These are phyloP conservation scores for Colletotrichum sojae DNA, from an alignment of 2,329 filamentous ascomycete genomes.

Conservation along the genomic window DNA sequence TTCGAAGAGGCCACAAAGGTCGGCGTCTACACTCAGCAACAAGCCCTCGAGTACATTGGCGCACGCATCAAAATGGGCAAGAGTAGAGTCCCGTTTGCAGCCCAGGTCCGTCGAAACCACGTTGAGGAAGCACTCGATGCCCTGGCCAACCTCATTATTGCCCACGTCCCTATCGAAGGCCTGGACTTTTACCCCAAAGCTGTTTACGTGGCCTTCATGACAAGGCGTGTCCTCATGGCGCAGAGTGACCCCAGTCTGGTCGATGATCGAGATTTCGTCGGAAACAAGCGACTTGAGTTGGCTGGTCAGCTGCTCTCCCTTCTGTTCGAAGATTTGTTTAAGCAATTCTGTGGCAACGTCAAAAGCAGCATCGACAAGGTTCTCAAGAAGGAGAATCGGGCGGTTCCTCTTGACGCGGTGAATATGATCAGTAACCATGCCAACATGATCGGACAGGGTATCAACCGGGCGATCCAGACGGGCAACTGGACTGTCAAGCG, in stretches of 20 bases:
- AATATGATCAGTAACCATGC: conserved; percentile 88
- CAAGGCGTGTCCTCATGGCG: conserved; percentile 94
- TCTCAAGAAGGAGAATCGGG: conserved; percentile 92
- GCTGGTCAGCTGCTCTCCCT: conserved; percentile 94
- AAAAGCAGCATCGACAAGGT: conserved; percentile 97
- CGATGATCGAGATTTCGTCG: conserved; percentile 97
- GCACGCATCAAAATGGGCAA: conserved; percentile 88
- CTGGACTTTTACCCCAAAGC: conserved; percentile 98
- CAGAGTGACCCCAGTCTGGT: conserved; percentile 90
- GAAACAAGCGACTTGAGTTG: conserved; percentile 95
- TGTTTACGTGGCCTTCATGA: conserved; percentile 97
- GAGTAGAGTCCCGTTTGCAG: conserved; percentile 63
- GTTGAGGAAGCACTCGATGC: conserved; percentile 95
- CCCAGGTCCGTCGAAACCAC: conserved; percentile 78
- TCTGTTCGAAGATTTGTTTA: conserved; percentile 98
- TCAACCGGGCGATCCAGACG: conserved; percentile 96
- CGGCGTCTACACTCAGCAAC: conserved; percentile 91
- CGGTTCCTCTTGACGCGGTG: conserved; percentile 88
- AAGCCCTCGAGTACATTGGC: conserved; percentile 94
- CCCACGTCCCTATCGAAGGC: conserved; percentile 91
- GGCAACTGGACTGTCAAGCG: conserved; percentile 98
- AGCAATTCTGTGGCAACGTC: conserved; percentile 90
- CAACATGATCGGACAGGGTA: conserved; percentile 89
- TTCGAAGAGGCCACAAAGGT: conserved; percentile 92
- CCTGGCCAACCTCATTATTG: conserved; percentile 91